Evolutionary conservation across 495 filamentous ascomycete species (phyloP).

Genomic region (Podospora pseudoanserina): DNA sequence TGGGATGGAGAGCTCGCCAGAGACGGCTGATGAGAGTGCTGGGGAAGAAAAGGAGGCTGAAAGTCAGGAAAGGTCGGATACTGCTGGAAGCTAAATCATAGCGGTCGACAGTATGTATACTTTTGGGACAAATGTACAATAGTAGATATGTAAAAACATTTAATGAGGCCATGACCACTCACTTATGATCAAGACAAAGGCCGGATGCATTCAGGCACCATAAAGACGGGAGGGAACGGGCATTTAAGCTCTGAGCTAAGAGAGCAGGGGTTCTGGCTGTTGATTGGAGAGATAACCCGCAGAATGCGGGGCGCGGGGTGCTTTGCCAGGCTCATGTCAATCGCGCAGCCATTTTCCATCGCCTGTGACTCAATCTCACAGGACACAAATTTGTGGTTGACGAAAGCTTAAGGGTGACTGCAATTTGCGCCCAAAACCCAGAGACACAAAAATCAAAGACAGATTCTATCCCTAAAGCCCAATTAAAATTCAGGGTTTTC

Average conservation of each 20-base stretch:
- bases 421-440: not conserved
- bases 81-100: not conserved
- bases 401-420: not conserved
- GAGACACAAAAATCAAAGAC: not conserved
- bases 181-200: not conserved
- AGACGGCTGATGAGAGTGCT: not conserved
- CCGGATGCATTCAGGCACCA: not conserved
- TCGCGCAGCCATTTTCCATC: not conserved
- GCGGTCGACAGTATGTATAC: no score
- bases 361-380: constrained; percentile 9
- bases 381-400: not conserved
- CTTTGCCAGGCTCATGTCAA: not conserved
- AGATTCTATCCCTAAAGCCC: not conserved
- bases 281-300: constrained; percentile 9
- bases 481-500: not conserved
- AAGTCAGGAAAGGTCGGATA: not conserved
- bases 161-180: not conserved
- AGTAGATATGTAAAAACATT: not conserved
- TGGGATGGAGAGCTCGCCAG: not conserved
- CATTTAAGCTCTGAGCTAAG: constrained; percentile 12
- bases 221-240: not conserved
- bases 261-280: constrained; percentile 9
- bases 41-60: not conserved
- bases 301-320: constrained; percentile 14
- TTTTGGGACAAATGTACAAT: not conserved